Base-by-base conservation (phyloP, 2,329 filamentous ascomycete species). In the Trichoderma harzianum region DNA sequence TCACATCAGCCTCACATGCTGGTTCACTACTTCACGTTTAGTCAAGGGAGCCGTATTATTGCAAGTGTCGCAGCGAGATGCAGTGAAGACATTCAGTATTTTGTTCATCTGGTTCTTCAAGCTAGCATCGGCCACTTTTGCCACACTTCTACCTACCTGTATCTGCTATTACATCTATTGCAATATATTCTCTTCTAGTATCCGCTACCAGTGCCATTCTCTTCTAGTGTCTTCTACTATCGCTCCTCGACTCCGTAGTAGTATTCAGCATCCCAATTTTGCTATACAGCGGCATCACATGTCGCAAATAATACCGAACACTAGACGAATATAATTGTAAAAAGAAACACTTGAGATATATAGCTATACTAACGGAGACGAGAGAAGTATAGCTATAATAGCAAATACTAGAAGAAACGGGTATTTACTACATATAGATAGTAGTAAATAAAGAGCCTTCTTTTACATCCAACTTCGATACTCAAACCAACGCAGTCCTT, bases 1-100 rank as follows among this genome's bases (percentile, higher is more conserved):
- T 71, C 69, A 66, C n/a, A 34, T 66, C 21, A 34, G 51, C 69
- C 51, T 71, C 61, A 51, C 51, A 69, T 58, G 58, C 30, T 69
- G 12, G 11, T 24, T 12, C 24, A 26, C n/a, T 21, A 28, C 18
- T 3, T 30, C 24, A 61, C 14, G 24, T 57, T 21, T n/a, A 3
- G 26, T 21, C n/a, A 32, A 32, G 16, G 30, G 21, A 14, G 21
- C 11, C n/a, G n/a, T 24, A 24, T 14, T 24, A 53, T 53, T 51
- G 10, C 47, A 53, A 24, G n/a, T 53, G 11, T 24, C 47, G 47
- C 21, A 24, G 47, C 47, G 5, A 53, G n/a, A 53, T 53, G 11
- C 21, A 53, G 47, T 24, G 47, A 12, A 24, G 21, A 53, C 21
- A 7, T 21, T 51, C n/a, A 51, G n/a, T 51, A 51, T 21, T 2